Base-by-base conservation (phyloP, 1,139 yeast genomes). In the Meyerozyma guilliermondii region DNA sequence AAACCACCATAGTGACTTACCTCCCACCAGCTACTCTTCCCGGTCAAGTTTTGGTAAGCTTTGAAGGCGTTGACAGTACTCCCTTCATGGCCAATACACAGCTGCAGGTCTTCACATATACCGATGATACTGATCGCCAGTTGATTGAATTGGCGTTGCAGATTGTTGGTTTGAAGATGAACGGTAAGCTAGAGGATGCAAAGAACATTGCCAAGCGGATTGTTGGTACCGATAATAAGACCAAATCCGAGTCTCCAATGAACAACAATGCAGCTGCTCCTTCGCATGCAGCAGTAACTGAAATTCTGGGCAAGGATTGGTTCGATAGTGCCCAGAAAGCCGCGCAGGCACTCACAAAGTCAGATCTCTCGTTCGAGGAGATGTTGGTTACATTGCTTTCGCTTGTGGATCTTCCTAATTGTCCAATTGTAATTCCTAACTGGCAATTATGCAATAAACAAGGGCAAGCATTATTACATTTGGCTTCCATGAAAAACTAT, bases 91-190 rank as follows among this genome's bases (percentile, higher is more conserved):
- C 22, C 74, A 63, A 41, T 72, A 68, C 41, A 78, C 36, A 33
- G 24, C 36, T 72, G 40, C 83, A 78, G 56, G 71, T 87, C 1
- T 91, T 91, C 61, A 89, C 97, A 0, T 91, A 91, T 56, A 75
- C 88, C 38, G 96, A 91, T 65, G 97, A 91, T 59, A 86, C 96
- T 11, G 97, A 89, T 63, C 76, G 94, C 48, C 96, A 89, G 60
- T 74, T 91, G 56, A 87, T 91, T 59, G 97, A 91, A 62, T 70
- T 91, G 50, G 97, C 98, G 0, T 71, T 91, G 52, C 97, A 91
- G 58, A 91, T 91, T 51, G 96, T 91, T 27, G 98, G 97, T 2
- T 72, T 88, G 63, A 89, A 89, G 65, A 87, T 89, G 95, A 88
- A 88, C 58, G 97, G 97, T 47, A 86, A 83, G 55, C 70, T 89